Conservation (phyloP, 805 yeast genomes). For the Candida nitratophila region DNA sequence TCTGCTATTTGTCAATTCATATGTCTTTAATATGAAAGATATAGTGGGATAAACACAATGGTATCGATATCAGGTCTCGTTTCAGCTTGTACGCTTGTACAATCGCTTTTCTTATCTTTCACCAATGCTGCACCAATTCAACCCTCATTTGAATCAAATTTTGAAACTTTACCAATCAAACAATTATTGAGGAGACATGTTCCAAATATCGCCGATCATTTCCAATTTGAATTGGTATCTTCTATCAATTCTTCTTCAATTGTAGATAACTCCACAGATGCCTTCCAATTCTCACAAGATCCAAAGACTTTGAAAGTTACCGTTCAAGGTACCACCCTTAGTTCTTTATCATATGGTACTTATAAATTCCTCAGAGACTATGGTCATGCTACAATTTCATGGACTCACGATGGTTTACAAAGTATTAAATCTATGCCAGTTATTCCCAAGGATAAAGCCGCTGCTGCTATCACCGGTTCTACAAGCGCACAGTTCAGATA, state of each 20-base stretch:
- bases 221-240: not conserved
- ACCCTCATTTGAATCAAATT: not conserved
- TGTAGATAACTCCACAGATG: not conserved
- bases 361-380: conserved; percentile 4
- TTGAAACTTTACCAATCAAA: conserved; percentile 5
- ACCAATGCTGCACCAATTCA: not conserved
- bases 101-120: conserved; percentile 20
- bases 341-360: conserved; percentile 4
- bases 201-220: conserved; percentile 3
- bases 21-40: too few species aligned
- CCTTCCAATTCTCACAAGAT: conserved; percentile 1
- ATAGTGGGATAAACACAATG: not conserved
- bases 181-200: conserved; percentile 2
- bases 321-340: conserved; percentile 2
- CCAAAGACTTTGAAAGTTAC: conserved; percentile 1
- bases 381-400: conserved; percentile 3
- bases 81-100: too few species aligned
- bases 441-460: not conserved
- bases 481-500: conserved; percentile 2
- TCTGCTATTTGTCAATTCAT: too few species aligned
- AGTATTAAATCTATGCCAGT: conserved; percentile 1
- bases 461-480: not conserved
- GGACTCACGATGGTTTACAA: conserved; percentile 3
- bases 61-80: not conserved
- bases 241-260: not conserved